Percentiles rank a stretch among this genome's conserved stretches.
phyloP scores from a whole-genome alignment of 768 basidiomycete genomes.

The Gloeopeniophorella convolvens region DNA sequence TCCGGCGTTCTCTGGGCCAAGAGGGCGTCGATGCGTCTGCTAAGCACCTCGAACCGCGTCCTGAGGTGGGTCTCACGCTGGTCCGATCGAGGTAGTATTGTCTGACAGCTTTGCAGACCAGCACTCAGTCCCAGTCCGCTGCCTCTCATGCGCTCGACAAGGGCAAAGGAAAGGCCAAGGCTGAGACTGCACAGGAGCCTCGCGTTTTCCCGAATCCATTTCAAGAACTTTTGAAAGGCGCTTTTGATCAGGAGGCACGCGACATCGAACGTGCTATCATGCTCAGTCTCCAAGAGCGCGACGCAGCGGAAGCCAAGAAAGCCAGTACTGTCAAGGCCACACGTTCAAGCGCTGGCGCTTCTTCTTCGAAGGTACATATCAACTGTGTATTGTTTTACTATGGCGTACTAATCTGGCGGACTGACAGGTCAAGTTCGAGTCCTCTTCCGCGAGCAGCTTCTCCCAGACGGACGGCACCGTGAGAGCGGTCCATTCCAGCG shows the following conservation, averaged over 20 bases:
- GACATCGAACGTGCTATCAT: constrained; percentile 5
- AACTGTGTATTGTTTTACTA: neutral
- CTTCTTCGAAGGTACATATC: constrained; percentile 4
- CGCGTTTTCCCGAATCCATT: neutral
- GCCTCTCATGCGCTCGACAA: neutral
- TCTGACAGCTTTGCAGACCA: neutral
- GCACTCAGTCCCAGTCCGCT: neutral
- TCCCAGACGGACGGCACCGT: neutral
- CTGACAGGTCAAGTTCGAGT: neutral
- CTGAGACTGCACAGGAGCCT: neutral
- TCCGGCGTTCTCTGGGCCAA: neutral
- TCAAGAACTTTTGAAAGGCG: neutral
- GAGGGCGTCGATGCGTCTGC: neutral
- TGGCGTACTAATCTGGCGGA: neutral
- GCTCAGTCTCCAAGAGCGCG: constrained; percentile 14
- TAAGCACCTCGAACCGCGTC: neutral
- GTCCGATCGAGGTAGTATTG: no score
- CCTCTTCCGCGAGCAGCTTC: neutral
- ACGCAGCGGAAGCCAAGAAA: neutral
- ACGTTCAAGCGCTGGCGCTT: neutral
- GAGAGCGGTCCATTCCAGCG: no score
- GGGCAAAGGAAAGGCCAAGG: constrained; percentile 2
- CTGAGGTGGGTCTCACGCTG: constrained; percentile 4
- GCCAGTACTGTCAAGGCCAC: neutral
- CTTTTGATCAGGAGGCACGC: constrained; percentile 1